Conservation (phyloP, 345 rosid genomes). For the Toxicodendron radicans region DNA sequence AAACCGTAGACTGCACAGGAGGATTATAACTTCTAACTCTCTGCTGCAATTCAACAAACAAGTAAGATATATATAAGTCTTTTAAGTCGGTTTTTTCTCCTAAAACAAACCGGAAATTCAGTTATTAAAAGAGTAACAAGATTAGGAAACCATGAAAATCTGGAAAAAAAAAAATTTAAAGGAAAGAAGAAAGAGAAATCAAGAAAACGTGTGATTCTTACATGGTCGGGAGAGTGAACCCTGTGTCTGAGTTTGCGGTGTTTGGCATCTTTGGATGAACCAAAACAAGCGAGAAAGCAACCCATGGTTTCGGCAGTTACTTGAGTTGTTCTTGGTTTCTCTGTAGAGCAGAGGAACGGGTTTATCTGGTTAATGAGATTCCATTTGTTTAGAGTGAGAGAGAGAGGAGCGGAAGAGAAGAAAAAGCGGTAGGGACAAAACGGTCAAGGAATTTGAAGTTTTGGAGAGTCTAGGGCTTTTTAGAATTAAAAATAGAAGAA, state of each 20-base stretch:
- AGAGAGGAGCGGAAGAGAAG: constrained; percentile 16
- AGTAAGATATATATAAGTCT: not conserved
- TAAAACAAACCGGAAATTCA: not conserved
- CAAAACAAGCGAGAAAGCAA: constrained; percentile 85
- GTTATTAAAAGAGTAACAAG: not conserved
- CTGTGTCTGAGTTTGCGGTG: constrained; percentile 43
- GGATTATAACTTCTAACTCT: constrained; percentile 22
- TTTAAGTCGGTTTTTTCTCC: not conserved
- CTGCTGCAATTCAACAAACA: constrained; percentile 23
- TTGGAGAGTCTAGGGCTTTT: constrained; percentile 22
- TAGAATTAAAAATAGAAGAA: constrained; percentile 25
- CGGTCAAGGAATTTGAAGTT: constrained; percentile 35
- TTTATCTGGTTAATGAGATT: constrained; percentile 23
- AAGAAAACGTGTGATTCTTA: constrained; percentile 20
- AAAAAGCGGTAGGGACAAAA: constrained; percentile 38
- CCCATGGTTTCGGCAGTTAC: constrained; percentile 41
- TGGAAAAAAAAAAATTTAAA: not conserved
- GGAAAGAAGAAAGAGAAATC: not conserved
- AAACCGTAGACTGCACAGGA: constrained; percentile 32
- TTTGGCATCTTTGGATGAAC: constrained; percentile 68
- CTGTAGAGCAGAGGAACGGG: constrained; percentile 12
- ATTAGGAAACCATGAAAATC: not conserved
- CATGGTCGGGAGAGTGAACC: constrained; percentile 49
- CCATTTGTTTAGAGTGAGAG: constrained; percentile 30
- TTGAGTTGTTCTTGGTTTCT: not conserved